These are phyloP conservation scores for Podospora australis DNA, from an alignment of 495 filamentous ascomycete genomes.

Conservation along the genomic window DNA sequence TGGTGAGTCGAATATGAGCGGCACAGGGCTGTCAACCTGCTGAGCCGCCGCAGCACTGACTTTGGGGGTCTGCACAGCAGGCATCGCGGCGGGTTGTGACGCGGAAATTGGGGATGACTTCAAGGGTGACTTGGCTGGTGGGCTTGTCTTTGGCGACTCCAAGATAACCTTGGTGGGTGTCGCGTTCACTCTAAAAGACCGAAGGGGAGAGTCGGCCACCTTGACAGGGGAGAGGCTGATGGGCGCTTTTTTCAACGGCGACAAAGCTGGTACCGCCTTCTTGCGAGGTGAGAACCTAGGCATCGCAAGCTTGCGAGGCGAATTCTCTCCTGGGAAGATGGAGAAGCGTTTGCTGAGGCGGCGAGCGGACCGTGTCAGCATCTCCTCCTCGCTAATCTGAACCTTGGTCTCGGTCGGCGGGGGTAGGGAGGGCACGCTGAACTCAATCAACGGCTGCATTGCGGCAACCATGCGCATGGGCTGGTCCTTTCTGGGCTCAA, in stretches of 20 bases:
- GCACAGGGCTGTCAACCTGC: conserved; percentile 3
- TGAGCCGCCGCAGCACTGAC: neutral
- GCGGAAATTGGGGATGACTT: conserved; percentile 13
- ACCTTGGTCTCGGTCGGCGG: conserved; percentile 12
- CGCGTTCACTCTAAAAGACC: conserved; percentile 18
- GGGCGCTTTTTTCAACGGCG: conserved; percentile 18
- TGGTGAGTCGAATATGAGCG: conserved; percentile 29
- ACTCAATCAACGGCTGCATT: conserved; percentile 18
- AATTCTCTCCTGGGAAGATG: conserved; percentile 17
- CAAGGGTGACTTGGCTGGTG: conserved; percentile 12
- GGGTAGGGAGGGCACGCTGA: conserved; percentile 8
- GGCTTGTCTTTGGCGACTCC: conserved; percentile 17
- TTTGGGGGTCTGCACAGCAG: neutral
- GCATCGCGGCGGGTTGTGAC: neutral
- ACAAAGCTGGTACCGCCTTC: conserved; percentile 6
- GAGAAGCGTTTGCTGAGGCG: conserved; percentile 27
- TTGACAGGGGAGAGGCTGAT: conserved; percentile 15
- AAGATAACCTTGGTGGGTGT: conserved; percentile 24
- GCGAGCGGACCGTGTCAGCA: conserved; percentile 18
- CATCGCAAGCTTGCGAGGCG: conserved; percentile 16
- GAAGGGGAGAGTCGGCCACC: conserved; percentile 23
- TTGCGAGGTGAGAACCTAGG: conserved; percentile 16
- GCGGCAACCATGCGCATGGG: conserved; percentile 19
- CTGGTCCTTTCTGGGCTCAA: conserved; percentile 15
- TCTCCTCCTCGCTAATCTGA: conserved; percentile 16